A percentile compares a stretch with the other conserved stretches of the same genome.
These are phyloP conservation scores for Crepidotus variabilis DNA, from an alignment of 768 basidiomycete species.

Conservation along the genomic window DNA sequence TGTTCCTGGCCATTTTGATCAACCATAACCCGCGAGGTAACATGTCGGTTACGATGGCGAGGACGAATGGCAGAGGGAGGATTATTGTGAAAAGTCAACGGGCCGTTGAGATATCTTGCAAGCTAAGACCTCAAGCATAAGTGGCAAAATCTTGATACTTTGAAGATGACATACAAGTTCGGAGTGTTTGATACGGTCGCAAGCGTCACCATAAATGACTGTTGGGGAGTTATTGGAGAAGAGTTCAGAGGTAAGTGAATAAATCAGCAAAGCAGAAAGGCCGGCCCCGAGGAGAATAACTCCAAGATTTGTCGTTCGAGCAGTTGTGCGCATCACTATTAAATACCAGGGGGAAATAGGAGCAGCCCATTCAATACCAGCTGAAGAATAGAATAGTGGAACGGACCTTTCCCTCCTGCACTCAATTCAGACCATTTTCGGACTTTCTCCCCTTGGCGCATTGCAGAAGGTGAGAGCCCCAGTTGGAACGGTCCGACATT, in stretches of 20 bases:
- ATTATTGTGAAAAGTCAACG: conserved; percentile 77
- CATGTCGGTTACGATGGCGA: conserved; percentile 78
- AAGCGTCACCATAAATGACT: conserved; percentile 65
- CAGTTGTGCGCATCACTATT: conserved; percentile 46
- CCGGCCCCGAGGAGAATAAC: conserved; percentile 78
- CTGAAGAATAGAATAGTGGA: neutral
- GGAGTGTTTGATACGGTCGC: conserved; percentile 48
- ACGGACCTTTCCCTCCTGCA: conserved; percentile 70
- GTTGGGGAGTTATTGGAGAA: conserved; percentile 89
- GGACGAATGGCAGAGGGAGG: conserved; percentile 74
- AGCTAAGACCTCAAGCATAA: conserved; percentile 41
- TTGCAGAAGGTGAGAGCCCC: conserved; percentile 56
- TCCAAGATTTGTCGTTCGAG: conserved; percentile 44
- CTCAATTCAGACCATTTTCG: conserved; percentile 82
- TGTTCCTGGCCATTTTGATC: conserved; percentile 77
- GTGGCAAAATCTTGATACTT: conserved; percentile 2
- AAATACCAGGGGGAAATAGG: neutral
- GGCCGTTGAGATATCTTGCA: conserved; percentile 60
- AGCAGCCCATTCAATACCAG: neutral
- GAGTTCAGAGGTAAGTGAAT: conserved; percentile 78
- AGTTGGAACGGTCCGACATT: conserved; percentile 77
- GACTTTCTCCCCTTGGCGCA: conserved; percentile 48
- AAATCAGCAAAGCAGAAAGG: conserved; percentile 69
- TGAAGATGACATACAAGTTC: conserved; percentile 25
- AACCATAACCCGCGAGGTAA: conserved; percentile 71